Conservation (phyloP, 2,329 filamentous ascomycete species). For the Aspergillus costaricaensis region DNA sequence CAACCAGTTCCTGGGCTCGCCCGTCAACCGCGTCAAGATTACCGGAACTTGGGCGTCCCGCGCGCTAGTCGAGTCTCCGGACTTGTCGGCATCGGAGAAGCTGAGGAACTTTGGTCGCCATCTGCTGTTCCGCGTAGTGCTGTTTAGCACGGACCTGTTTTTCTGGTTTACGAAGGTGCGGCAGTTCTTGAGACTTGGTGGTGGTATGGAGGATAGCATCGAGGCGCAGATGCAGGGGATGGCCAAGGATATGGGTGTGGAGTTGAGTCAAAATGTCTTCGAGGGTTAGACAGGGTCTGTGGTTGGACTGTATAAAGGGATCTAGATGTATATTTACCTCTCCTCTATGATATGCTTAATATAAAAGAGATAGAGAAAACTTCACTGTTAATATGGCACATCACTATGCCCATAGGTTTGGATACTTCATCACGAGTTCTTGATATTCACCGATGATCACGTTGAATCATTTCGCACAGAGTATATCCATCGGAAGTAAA, state of each 20-base stretch:
- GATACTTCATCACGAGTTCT: too few species aligned
- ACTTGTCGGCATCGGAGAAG: constrained; percentile 64
- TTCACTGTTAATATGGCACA: too few species aligned
- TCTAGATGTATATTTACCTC: neutral
- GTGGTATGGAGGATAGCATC: constrained; percentile 92
- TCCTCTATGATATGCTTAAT: neutral
- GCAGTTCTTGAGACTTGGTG: constrained; percentile 73
- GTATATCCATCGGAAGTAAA: neutral
- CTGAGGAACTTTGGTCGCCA: constrained; percentile 73
- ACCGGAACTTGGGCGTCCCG: constrained; percentile 87
- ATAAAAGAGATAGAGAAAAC: too few species aligned
- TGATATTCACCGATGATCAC: too few species aligned
- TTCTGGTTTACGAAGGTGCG: constrained; percentile 80
- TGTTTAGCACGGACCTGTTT: constrained; percentile 74
- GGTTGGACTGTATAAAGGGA: too few species aligned
- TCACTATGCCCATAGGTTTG: too few species aligned
- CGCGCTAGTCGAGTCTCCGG: constrained; percentile 73
- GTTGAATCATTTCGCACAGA: too few species aligned
- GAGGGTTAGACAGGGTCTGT: constrained; percentile 61
- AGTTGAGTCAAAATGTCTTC: constrained; percentile 85
- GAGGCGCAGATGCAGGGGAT: constrained; percentile 84
- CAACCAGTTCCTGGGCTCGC: constrained; percentile 85
- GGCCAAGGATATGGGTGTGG: constrained; percentile 88
- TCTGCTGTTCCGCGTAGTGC: constrained; percentile 75
- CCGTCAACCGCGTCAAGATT: constrained; percentile 89